Evolutionary conservation across 306 rosid species (phyloP).

Genomic region (Luffa acutangula): DNA sequence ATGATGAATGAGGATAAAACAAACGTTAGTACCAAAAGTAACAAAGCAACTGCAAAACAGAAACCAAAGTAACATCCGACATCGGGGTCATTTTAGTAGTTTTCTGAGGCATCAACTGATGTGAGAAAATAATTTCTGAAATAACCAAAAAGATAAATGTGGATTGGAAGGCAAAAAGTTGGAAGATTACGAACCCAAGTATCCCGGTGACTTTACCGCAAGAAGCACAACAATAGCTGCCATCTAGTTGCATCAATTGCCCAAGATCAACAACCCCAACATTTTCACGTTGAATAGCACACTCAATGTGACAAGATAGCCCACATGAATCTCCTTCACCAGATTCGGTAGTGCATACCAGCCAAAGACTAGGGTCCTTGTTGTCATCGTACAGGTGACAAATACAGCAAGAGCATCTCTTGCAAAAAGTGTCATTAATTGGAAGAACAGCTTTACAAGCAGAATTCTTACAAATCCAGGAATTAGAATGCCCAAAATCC

Average conservation of each 20-base stretch:
- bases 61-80: background rate
- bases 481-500: constrained; percentile 54
- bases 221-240: constrained; percentile 96
- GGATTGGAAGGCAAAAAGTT: constrained; percentile 2
- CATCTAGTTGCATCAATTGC: constrained; percentile 95
- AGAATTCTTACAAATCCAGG: constrained; percentile 94
- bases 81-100: background rate
- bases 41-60: background rate
- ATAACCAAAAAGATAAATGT: background rate
- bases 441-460: constrained; percentile 95
- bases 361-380: constrained; percentile 99
- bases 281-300: constrained; percentile 84
- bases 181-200: constrained; percentile 66
- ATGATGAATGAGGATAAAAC: background rate
- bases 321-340: constrained; percentile 80
- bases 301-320: constrained; percentile 89
- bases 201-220: constrained; percentile 98
- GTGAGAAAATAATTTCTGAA: background rate
- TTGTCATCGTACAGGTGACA: constrained; percentile 95
- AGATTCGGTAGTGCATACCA: constrained; percentile 82
- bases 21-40: background rate
- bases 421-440: constrained; percentile 83
- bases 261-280: constrained; percentile 98
- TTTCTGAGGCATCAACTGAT: background rate
- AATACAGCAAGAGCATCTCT: constrained; percentile 97